Evolutionary conservation across 225 moss, liverwort and hornwort species (phyloP), one percentile per base, ranked within the genome.

Genomic region (Straminergon stramineum): DNA sequence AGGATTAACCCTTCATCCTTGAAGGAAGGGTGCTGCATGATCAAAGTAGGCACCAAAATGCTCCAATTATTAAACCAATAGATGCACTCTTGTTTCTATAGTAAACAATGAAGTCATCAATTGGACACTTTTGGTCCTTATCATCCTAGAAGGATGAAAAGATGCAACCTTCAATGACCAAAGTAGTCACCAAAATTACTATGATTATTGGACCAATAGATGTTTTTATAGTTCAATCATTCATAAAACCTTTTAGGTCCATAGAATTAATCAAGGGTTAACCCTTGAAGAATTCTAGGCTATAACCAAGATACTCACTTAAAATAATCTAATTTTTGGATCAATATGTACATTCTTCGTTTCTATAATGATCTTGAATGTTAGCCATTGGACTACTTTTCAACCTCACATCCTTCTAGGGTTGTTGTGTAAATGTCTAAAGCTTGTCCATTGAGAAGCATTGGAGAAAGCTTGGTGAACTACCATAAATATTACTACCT

Each of bases 271-370:
- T 28, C 10, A 3, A 30, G 3, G 9, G 2, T 48, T 48, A 18
- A 18, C 1, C 11, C 1, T 31, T 11, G 0, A 75, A 6, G 6
- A 5, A 28, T 6, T 6, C 3, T 11, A 5, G 8, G 10, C 8
- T 68, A 37, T 37, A 3, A 69, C 22, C 4, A 69, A n/a, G 5
- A 22, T 69, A 21, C 12, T 37, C 21, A 20, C 6, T 21, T 11
- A 26, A 27, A 43, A 43, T 27, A 9, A 43, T 27, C 1, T 9
- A 2, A 43, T 26, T 73, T n/a, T 43, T 73, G 5, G 5, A 73
- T 26, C 41, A 43, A 43, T 15, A 27, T 3, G 9, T 41, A 1
- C 27, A 27, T 73, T 43, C 9, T 43, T 15, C 27, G 43, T 73
- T 73, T 73, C 15, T 73, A 9, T 0, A 6, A 0, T 73, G 3